Evolutionary conservation across 1,284 basidiomycete genomes (phyloP).

Genomic region (Ustilago vetiveriae): DNA sequence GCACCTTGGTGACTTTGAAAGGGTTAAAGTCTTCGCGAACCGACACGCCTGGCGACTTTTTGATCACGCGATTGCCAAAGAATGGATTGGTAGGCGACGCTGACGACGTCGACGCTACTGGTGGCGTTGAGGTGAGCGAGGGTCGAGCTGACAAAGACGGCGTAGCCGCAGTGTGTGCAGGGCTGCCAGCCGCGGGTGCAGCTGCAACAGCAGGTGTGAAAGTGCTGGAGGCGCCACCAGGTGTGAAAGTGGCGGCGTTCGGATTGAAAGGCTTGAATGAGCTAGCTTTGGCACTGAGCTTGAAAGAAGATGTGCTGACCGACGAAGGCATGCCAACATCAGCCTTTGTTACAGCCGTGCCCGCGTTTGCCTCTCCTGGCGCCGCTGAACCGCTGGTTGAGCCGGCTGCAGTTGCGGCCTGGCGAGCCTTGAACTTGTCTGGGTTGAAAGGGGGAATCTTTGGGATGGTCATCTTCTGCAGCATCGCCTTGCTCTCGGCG

Average conservation of each 20-base stretch:
- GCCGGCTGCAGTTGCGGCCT: conserved; percentile 31
- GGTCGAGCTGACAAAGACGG: conserved; percentile 44
- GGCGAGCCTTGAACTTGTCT: conserved; percentile 60
- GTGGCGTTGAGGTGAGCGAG: conserved; percentile 68
- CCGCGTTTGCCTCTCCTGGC: conserved; percentile 10
- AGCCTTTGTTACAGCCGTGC: conserved; percentile 20
- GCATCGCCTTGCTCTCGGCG: conserved; percentile 62
- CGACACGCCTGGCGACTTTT: conserved; percentile 78
- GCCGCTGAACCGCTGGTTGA: conserved; percentile 13
- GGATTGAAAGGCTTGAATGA: conserved; percentile 75
- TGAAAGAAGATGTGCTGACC: conserved; percentile 72
- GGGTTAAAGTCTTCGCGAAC: conserved; percentile 94
- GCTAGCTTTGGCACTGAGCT: conserved; percentile 81
- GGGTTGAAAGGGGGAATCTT: conserved; percentile 92
- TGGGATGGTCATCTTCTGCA: conserved; percentile 75
- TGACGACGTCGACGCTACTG: conserved; percentile 40
- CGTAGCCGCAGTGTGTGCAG: conserved; percentile 19
- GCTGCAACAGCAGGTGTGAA: conserved; percentile 11
- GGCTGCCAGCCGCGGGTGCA: conserved; percentile 16
- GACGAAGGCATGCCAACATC: conserved; percentile 27
- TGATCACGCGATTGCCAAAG: conserved; percentile 78
- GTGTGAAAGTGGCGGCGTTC: conserved; percentile 70
- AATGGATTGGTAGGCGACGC: conserved; percentile 76
- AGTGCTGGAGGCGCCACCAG: conserved; percentile 57
- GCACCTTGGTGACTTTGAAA: conserved; percentile 84